A percentile compares a stretch with the other conserved stretches of the same genome.
These are phyloP conservation scores for Aspergillus funiculosus DNA, from an alignment of 495 filamentous ascomycete species.

Conservation along the genomic window DNA sequence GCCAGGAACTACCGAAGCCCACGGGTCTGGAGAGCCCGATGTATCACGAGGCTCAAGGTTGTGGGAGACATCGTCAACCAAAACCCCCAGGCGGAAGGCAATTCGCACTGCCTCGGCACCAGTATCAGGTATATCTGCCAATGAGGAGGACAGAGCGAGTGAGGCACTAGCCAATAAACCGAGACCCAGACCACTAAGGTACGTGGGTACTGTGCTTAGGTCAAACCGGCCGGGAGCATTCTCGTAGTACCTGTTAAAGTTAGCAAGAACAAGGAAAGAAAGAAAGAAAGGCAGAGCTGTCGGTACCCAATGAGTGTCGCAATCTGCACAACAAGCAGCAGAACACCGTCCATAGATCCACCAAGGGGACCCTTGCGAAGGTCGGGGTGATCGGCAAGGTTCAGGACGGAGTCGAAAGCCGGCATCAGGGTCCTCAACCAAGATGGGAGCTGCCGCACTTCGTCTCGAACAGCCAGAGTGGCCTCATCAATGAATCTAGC, in stretches of 20 bases:
- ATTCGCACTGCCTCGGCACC: conserved; percentile 28
- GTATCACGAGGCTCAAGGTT: conserved; percentile 12
- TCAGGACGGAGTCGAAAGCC: conserved; percentile 32
- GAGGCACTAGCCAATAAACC: conserved; percentile 32
- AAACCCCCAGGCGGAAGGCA: conserved; percentile 30
- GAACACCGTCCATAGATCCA: conserved; percentile 32
- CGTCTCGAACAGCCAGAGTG: conserved; percentile 31
- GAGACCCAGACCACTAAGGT: conserved; percentile 27
- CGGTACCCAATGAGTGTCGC: conserved; percentile 34
- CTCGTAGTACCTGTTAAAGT: conserved; percentile 9
- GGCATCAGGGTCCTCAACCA: conserved; percentile 22
- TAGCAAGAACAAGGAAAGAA: background rate
- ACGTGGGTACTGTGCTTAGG: background rate
- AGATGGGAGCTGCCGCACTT: conserved; percentile 17
- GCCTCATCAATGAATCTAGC: conserved; percentile 32
- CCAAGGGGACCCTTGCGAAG: conserved; percentile 31
- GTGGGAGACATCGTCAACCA: conserved; percentile 28
- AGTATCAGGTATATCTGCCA: conserved; percentile 22
- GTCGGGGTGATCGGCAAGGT: conserved; percentile 25
- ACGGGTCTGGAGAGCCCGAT: conserved; percentile 17
- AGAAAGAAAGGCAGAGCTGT: conserved; percentile 1
- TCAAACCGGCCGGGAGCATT: conserved; percentile 1
- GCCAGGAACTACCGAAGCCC: conserved; percentile 34
- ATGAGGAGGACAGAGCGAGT: conserved; percentile 21
- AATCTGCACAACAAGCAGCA: conserved; percentile 31